Evolutionary conservation across 2,329 filamentous ascomycete species (phyloP).

Genomic region (Pseudonectria foliicola): DNA sequence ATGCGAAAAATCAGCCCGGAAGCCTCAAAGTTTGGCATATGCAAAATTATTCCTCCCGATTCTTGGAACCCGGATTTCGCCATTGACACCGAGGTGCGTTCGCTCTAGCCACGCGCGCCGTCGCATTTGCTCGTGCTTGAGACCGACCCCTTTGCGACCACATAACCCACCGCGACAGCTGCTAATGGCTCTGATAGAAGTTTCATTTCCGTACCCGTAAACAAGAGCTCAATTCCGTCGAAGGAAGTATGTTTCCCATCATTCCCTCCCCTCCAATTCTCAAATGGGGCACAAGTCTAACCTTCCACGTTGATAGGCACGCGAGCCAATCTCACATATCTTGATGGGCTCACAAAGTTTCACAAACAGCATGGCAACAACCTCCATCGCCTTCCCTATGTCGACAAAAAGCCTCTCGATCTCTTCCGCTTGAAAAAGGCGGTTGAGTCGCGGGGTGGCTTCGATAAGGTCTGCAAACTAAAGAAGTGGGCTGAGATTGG

Average conservation of each 20-base stretch:
- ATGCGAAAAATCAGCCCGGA: constrained; percentile 87
- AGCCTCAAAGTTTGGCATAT: constrained; percentile 80
- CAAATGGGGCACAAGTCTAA: neutral
- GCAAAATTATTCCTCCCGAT: constrained; percentile 91
- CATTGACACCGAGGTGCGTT: constrained; percentile 83
- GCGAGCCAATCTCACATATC: constrained; percentile 89
- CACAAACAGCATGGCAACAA: constrained; percentile 96
- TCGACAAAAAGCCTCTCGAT: constrained; percentile 95
- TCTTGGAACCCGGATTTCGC: constrained; percentile 92
- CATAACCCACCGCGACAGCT: neutral
- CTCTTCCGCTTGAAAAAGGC: constrained; percentile 95
- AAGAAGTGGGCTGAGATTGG: constrained; percentile 99
- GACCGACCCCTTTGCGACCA: neutral
- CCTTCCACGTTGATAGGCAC: constrained; percentile 56
- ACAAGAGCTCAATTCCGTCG: constrained; percentile 94
- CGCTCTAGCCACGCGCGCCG: constrained; percentile 3
- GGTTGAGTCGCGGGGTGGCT: constrained; percentile 88
- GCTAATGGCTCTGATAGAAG: constrained; percentile 46
- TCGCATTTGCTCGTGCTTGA: neutral
- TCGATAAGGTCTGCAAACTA: constrained; percentile 91
- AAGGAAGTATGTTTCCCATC: constrained; percentile 68
- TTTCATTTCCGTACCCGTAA: constrained; percentile 96
- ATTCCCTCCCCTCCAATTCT: constrained; percentile 1
- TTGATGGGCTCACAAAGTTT: constrained; percentile 91
- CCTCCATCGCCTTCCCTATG: constrained; percentile 87